These are phyloP conservation scores for Coniophora puteana DNA, from an alignment of 1,284 basidiomycete genomes.

Conservation along the genomic window DNA sequence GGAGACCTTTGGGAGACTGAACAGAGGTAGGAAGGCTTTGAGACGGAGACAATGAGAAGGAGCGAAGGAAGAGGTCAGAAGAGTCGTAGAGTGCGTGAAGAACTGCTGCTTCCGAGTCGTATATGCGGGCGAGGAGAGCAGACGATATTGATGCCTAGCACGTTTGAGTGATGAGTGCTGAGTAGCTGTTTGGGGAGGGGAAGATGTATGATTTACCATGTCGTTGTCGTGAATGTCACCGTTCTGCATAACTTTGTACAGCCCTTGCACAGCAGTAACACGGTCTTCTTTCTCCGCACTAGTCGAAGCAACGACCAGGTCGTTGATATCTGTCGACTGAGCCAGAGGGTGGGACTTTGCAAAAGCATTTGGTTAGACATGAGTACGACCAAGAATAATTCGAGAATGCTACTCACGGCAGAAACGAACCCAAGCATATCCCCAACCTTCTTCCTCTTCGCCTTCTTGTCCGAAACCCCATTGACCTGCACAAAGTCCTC, in stretches of 20 bases:
- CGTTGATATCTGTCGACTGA: conserved; percentile 27
- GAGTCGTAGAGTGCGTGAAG: conserved; percentile 63
- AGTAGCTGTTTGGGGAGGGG: neutral
- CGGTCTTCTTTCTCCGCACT: conserved; percentile 49
- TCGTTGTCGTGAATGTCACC: conserved; percentile 32
- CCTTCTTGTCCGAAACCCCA: conserved; percentile 33
- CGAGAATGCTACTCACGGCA: conserved; percentile 33
- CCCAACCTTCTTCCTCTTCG: conserved; percentile 39
- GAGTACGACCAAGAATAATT: neutral
- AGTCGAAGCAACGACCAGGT: conserved; percentile 53
- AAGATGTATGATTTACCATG: conserved; percentile 29
- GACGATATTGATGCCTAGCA: conserved; percentile 45
- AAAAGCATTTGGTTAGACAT: neutral
- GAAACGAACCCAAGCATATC: conserved; percentile 55
- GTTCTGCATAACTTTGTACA: conserved; percentile 35
- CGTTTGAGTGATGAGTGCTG: conserved; percentile 1
- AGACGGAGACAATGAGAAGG: conserved; percentile 27
- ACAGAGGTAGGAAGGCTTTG: no score
- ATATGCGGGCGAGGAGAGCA: conserved; percentile 58
- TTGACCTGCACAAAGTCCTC: conserved; percentile 33
- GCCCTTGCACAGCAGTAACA: conserved; percentile 44
- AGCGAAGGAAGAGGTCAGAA: conserved; percentile 40
- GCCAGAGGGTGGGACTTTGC: conserved; percentile 30
- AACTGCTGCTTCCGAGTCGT: conserved; percentile 61
- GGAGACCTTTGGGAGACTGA: conserved; percentile 37